Conservation (phyloP, 805 yeast genomes). For the Starmerella stellata region DNA sequence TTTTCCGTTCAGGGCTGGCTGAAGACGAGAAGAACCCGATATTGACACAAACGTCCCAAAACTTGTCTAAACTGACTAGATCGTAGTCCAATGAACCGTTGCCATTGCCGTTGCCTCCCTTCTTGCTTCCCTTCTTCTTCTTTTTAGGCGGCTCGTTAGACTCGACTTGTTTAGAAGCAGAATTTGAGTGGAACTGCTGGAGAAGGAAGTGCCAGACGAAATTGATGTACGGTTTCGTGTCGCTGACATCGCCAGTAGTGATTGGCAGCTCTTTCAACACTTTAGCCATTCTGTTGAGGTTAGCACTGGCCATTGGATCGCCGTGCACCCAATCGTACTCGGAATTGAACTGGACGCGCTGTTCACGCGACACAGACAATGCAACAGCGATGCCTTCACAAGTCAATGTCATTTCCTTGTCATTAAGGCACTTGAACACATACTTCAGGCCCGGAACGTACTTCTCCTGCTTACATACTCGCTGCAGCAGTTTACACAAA, state of each 20-base stretch:
- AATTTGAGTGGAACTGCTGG: slow-evolving; percentile 20
- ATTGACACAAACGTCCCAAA: slow-evolving; percentile 67
- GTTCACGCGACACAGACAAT: slow-evolving; percentile 30
- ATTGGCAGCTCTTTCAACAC: slow-evolving; percentile 33
- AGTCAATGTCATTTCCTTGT: slow-evolving; percentile 40
- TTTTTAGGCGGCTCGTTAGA: slow-evolving; percentile 16
- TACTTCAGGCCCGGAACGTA: slow-evolving; percentile 8
- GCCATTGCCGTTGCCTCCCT: slow-evolving; percentile 19
- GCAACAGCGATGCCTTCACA: slow-evolving; percentile 68
- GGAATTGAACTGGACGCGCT: slow-evolving; percentile 9
- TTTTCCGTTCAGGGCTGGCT: slow-evolving; percentile 72
- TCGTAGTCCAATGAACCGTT: slow-evolving; percentile 16
- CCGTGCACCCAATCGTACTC: slow-evolving; percentile 42
- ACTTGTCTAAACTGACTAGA: slow-evolving; percentile 34
- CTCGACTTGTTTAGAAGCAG: slow-evolving; percentile 10
- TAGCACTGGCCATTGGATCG: slow-evolving; percentile 59
- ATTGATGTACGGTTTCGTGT: slow-evolving; percentile 18
- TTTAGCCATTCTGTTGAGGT: slow-evolving; percentile 40
- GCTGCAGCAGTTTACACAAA: slow-evolving; percentile 36
- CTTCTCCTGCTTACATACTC: slow-evolving; percentile 3
- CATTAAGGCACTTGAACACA: slow-evolving; percentile 31
- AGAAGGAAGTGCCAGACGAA: slow-evolving; percentile 29
- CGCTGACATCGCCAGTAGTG: slow-evolving; percentile 18
- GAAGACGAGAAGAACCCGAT: slow-evolving; percentile 59
- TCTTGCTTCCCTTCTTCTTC: slow-evolving; percentile 24